Evolutionary conservation across 2,329 filamentous ascomycete species (phyloP), one percentile per base, ranked within the genome.

Genomic region (Botrytis deweyae): DNA sequence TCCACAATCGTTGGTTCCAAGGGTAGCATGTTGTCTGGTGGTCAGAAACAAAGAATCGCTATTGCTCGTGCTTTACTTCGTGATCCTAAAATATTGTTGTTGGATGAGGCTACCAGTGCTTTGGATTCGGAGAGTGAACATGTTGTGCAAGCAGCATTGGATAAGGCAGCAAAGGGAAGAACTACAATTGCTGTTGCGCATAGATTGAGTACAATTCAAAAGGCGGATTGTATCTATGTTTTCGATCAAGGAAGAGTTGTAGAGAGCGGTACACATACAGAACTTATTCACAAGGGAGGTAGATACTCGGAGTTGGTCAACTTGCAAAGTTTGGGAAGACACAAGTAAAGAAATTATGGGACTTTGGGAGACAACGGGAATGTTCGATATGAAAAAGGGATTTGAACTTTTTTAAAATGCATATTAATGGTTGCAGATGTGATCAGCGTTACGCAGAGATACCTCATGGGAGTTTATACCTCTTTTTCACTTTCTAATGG

Each of bases 131-230:
- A 93, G 82, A 90, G 87, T 1, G 93, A 95, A 82, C 91, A 93
- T 80, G 90, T 94, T 1, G 93, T 96, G 49, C 93, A 96, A 83
- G 91, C 88, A 0, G 93, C 93, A 0, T 86, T 96, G 25, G 93
- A 98, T 82, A 90, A 90, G 76, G 94, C 94, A 2, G 91, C 93
- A 33, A 92, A 93, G 85, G 94, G 91, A 63, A 88, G 94, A 70
- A 97, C 94, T 10, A 98, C 95, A 0, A 96, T 99, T 76, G 95
- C 95, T 0, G 95, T 99, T 1, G 96, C 96, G 4, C 95, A 99
- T 83, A 88, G 96, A 38, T 85, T 99, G 9, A 94, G 91, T 80
- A 98, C 96, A 0, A 98, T 98, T 75, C 94, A 97, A 81, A 95
- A 96, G 81, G 95, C 95, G 0, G 95, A 98, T 81, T 85, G 95